Conservation (phyloP, 2,329 filamentous ascomycete genomes). For the Rhynchosporium agropyri region DNA sequence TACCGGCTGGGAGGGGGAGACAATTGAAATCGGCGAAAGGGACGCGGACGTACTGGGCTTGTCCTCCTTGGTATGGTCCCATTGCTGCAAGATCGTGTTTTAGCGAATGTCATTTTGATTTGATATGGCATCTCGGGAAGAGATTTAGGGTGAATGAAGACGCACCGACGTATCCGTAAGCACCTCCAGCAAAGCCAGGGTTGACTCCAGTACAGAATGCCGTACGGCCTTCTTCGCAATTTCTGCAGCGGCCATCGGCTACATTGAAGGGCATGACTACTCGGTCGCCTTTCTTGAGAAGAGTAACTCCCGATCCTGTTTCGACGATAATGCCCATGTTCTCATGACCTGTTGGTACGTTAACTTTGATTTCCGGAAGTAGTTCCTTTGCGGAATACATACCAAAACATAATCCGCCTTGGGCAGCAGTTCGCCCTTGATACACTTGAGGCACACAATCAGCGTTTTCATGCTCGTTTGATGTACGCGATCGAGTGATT, state of each 20-base stretch:
- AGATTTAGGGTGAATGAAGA: background rate
- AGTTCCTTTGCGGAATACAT: conserved; percentile 21
- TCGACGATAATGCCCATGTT: conserved; percentile 78
- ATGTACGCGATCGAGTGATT: no score
- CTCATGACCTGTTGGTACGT: conserved; percentile 70
- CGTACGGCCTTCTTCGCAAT: conserved; percentile 75
- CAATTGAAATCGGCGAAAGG: conserved; percentile 71
- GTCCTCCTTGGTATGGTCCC: conserved; percentile 66
- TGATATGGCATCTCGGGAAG: background rate
- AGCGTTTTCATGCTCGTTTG: background rate
- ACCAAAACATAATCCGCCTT: conserved; percentile 63
- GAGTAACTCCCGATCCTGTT: conserved; percentile 67
- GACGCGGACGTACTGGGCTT: conserved; percentile 68
- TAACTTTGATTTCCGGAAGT: conserved; percentile 54
- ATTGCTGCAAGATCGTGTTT: conserved; percentile 48
- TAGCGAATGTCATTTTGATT: background rate
- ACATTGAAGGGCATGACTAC: conserved; percentile 83
- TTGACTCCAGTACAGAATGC: conserved; percentile 75
- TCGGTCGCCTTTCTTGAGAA: conserved; percentile 72
- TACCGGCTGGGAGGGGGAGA: conserved; percentile 62
- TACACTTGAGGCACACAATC: conserved; percentile 53
- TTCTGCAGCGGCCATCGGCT: conserved; percentile 81
- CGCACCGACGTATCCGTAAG: conserved; percentile 55
- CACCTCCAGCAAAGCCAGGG: conserved; percentile 60
- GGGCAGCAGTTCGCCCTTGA: conserved; percentile 64